Conservation (phyloP, 495 filamentous ascomycete genomes). For the Xylaria grammica region DNA sequence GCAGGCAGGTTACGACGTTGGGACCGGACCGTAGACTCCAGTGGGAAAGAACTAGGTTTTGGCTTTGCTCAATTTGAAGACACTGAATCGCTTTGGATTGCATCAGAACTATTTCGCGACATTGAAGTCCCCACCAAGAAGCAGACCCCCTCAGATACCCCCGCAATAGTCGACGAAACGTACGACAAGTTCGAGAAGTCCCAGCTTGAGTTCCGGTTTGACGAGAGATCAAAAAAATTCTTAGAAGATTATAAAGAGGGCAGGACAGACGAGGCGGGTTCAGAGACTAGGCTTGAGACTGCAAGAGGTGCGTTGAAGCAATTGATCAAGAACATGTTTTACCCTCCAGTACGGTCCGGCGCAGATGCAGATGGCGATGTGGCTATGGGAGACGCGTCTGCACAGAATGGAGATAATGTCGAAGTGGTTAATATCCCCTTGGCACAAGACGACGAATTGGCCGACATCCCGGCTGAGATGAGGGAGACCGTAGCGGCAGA, state of each 20-base stretch:
- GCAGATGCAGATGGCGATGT: slow-evolving; percentile 67
- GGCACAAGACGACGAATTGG: slow-evolving; percentile 88
- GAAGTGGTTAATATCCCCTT: slow-evolving; percentile 93
- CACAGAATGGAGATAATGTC: slow-evolving; percentile 61
- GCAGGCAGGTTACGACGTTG: slow-evolving; percentile 83
- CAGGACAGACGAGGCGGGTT: slow-evolving; percentile 65
- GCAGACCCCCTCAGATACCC: slow-evolving; percentile 57
- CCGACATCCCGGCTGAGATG: slow-evolving; percentile 95
- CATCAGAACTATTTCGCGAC: slow-evolving; percentile 84
- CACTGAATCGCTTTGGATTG: slow-evolving; percentile 82
- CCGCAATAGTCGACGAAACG: slow-evolving; percentile 50
- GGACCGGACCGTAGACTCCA: slow-evolving; percentile 66
- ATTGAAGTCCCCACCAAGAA: slow-evolving; percentile 84
- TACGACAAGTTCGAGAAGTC: slow-evolving; percentile 70
- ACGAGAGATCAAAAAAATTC: slow-evolving; percentile 78
- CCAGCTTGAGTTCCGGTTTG: slow-evolving; percentile 76
- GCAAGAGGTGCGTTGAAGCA: slow-evolving; percentile 66
- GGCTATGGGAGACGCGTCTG: slow-evolving; percentile 70
- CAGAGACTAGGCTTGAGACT: slow-evolving; percentile 70
- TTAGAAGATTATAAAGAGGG: slow-evolving; percentile 76
- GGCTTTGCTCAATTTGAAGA: slow-evolving; percentile 98
- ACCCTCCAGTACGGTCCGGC: slow-evolving; percentile 64
- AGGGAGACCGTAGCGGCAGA: slow-evolving; percentile 95
- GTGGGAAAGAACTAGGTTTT: slow-evolving; percentile 78
- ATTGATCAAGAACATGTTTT: slow-evolving; percentile 72